Evolutionary conservation across 78 protist species (phyloP).

Genomic region (Salpingoeca rosetta): DNA sequence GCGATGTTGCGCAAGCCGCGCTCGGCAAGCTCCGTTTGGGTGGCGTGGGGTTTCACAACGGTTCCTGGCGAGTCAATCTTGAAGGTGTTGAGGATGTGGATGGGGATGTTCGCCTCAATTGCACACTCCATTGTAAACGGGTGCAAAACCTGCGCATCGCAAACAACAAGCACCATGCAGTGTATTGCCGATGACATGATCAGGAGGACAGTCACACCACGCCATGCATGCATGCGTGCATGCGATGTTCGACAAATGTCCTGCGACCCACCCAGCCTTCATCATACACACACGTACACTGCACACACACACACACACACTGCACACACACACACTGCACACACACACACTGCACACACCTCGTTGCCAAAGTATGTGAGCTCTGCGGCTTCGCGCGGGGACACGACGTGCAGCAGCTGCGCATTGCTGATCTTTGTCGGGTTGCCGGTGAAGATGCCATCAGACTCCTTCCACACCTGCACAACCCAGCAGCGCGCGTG

Average conservation of each 20-base stretch:
- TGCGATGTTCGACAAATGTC: no score
- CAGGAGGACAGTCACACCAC: no score
- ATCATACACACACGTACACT: no score
- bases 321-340: no score
- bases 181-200: no score
- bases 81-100: slow-evolving; percentile 33
- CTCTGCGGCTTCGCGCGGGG: slow-evolving; percentile 34
- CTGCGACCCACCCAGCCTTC: no score
- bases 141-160: slow-evolving; percentile 19
- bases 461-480: slow-evolving; percentile 27
- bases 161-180: no score
- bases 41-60: background rate
- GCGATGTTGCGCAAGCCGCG: background rate
- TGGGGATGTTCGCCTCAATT: slow-evolving; percentile 6
- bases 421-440: slow-evolving; percentile 13
- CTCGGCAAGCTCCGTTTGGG: background rate
- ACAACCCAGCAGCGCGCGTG: no score
- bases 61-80: background rate
- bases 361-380: slow-evolving; percentile 5
- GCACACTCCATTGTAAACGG: slow-evolving; percentile 36
- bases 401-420: background rate
- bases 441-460: slow-evolving; percentile 34
- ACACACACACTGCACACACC: no score
- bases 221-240: no score
- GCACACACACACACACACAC: no score